Evolutionary conservation across 75 land plant genomes (phyloP), one percentile per base, ranked within the genome.

Genomic region (Pinus taeda): DNA sequence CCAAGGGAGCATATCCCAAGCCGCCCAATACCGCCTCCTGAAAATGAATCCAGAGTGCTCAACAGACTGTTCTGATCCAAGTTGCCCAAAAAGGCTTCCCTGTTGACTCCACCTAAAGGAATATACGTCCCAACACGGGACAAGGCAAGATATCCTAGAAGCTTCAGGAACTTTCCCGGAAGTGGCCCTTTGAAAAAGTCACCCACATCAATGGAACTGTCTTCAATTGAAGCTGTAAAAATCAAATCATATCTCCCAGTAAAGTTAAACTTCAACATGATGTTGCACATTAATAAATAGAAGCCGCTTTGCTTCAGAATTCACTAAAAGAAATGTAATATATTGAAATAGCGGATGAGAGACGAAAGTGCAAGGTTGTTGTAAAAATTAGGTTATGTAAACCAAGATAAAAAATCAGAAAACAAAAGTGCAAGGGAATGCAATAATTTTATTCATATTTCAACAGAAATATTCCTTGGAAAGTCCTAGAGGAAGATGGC

Each of bases 21-120:
- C 33, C 99, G 90, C 26, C 99, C 99, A 82, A 97, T 97, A 57
- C 98, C 95, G 53, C 99, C 99, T 55, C 99, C 99, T 67, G 99
- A 97, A 81, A 97, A 97, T 55, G 98, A 83, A 85, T 97, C 99
- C 77, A 97, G 83, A 39, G 99, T 97, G 77, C 99, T 84, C 67
- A 97, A 79, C n/a, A 95, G 74, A 79, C 94, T 95, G 79, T 93
- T 97, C 75, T 93, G 91, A 79, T 93, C 98, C 82, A 97, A 77
- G 80, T 91, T 95, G 3, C 96, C 95, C 67, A 81, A 82, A 85
- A 97, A 97, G 36, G 98, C 95, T 45, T 93, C 93, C 39, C 98
- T 82, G 75, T 97, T 90, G 20, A 97, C 99, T 57, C 99, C 99
- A 81, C 95, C 92, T 61, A 97, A 85, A 59, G 99, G 99, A 30